Base-by-base conservation (phyloP, 257 asterid species). In the Linderniella brevidens region DNA sequence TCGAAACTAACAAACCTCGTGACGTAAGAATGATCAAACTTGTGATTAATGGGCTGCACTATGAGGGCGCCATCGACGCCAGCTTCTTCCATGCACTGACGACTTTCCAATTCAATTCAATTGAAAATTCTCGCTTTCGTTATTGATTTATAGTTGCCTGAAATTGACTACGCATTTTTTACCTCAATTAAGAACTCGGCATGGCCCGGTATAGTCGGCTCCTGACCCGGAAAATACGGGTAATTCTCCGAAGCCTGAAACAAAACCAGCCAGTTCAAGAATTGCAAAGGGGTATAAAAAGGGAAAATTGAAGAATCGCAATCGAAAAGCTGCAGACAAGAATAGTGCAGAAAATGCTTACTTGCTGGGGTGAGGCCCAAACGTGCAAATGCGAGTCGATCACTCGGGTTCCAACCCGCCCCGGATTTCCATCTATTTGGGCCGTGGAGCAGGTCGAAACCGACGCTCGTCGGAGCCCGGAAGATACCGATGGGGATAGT, bases 361-460 rank as follows among this genome's bases (percentile, higher is more conserved):
- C 94, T 81, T 68, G 72, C 50, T 66, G 68, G 35, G 88, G 78
- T 1, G 94, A 76, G 9, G 92, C 94, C 96, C 94, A 86, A 39
- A 86, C 92, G 70, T 86, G 96, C 64, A 81, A 72, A 67, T 86
- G 96, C 7, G 95, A 84, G 64, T 84, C 95, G 13, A 84, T 80
- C 32, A 77, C 67, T 57, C 57, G 75, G 45, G 69, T 46, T 37
- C 8, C 8, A 37, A 10, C 43, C 13, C 13, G 43, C 1, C 13
- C 13, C 13, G 43, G 9, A 39, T 13, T 11, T 3, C 13, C 3
- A 39, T 13, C 15, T 9, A 39, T 39, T 10, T 9, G 13, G 9
- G 43, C 43, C 32, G 32, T 25, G 32, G 6, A 2, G 32, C 32
- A 6, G 15, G 43, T 13, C 43, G 15, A 39, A 10, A 9, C 3